Conservation (phyloP, 176 grass and related monocot genomes). For the Hordeum marinum region DNA sequence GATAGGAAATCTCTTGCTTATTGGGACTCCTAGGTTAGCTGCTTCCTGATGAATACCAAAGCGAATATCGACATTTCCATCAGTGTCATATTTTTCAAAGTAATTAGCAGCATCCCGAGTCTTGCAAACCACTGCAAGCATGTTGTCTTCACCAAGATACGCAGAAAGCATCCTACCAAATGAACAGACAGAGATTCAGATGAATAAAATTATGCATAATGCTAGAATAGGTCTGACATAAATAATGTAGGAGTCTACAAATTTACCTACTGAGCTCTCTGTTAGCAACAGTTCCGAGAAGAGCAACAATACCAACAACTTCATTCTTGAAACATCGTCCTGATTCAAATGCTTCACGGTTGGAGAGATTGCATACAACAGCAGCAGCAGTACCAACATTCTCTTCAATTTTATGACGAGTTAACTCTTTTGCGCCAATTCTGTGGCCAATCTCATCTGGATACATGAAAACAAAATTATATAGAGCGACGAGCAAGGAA, state of each 20-base stretch:
- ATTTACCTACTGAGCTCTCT: not conserved
- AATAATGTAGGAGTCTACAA: not conserved
- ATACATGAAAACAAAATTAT: not conserved
- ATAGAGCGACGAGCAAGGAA: not conserved
- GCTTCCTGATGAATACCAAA: constrained; percentile 29
- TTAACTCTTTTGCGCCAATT: constrained; percentile 6
- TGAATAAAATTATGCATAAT: not conserved
- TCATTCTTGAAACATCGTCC: not conserved
- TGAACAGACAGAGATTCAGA: not conserved
- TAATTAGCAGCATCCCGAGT: not conserved
- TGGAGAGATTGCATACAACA: constrained; percentile 17
- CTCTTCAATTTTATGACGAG: constrained; percentile 10
- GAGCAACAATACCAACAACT: constrained; percentile 29
- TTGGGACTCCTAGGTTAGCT: constrained; percentile 16
- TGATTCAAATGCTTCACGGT: not conserved
- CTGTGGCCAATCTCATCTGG: constrained; percentile 18
- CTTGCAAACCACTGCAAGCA: constrained; percentile 40
- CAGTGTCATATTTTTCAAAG: constrained; percentile 21
- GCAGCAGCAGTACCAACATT: constrained; percentile 26
- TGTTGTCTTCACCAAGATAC: constrained; percentile 28
- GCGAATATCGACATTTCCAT: constrained; percentile 11
- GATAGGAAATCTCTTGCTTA: constrained; percentile 15
- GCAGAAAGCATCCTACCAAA: constrained; percentile 35
- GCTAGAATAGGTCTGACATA: not conserved
- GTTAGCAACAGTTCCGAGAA: constrained; percentile 31